phyloP scores from a whole-genome alignment of 2,329 filamentous ascomycete species.

The Arthrobotrys iridis region DNA sequence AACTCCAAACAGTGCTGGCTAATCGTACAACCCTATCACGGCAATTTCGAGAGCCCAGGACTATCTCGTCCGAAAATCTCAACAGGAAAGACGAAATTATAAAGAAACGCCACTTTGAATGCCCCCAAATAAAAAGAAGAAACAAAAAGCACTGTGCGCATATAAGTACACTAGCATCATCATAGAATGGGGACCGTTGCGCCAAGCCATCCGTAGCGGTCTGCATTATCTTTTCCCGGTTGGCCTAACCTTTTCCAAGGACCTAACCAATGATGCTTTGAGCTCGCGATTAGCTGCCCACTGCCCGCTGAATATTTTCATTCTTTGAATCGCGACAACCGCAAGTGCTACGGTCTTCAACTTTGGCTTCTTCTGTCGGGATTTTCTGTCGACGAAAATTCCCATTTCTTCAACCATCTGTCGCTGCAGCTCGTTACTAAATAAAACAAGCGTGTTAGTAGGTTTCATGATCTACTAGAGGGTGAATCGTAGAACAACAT shows the following conservation, averaged over 20 bases:
- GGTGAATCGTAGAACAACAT: constrained; percentile 63
- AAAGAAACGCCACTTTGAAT: constrained; percentile 35
- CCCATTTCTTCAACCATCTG: constrained; percentile 86
- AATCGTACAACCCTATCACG: constrained; percentile 6
- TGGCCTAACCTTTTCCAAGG: constrained; percentile 55
- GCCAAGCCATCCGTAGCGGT: neutral
- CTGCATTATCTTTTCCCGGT: constrained; percentile 2
- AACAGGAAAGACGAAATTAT: constrained; percentile 10
- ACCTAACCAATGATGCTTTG: constrained; percentile 58
- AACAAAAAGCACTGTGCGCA: neutral
- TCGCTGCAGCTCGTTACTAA: constrained; percentile 90
- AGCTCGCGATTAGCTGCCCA: constrained; percentile 67
- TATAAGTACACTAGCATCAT: constrained; percentile 2
- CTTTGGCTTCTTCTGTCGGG: constrained; percentile 63
- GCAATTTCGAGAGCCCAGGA: neutral
- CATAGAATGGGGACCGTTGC: neutral
- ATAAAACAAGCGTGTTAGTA: constrained; percentile 55
- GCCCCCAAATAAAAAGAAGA: neutral
- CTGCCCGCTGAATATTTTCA: constrained; percentile 64
- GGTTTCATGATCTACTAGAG: constrained; percentile 13
- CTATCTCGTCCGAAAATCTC: neutral
- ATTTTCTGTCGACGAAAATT: constrained; percentile 66
- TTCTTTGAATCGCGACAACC: constrained; percentile 66
- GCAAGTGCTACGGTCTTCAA: constrained; percentile 65
- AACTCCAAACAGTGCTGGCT: constrained; percentile 22